phyloP scores from a whole-genome alignment of 805 yeast species.

The Teunomyces lycoperdinae region DNA sequence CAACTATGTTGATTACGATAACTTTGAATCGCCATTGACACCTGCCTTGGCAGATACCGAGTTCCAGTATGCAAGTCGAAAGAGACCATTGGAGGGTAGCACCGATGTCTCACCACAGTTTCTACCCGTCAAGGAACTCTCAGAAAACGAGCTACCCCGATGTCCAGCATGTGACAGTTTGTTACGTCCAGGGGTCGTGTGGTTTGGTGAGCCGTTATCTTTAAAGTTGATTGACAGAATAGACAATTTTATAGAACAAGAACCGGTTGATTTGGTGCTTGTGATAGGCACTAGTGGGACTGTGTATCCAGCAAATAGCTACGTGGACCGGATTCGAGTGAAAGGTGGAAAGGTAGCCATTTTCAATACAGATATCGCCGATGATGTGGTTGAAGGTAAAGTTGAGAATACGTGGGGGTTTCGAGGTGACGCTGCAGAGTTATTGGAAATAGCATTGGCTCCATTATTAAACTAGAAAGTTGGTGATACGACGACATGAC shows the following conservation, averaged over 20 bases:
- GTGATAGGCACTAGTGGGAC: conserved; percentile 85
- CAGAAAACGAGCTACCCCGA: conserved; percentile 56
- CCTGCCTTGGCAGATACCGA: conserved; percentile 46
- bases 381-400: conserved; percentile 38
- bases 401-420: conserved; percentile 62
- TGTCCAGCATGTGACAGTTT: conserved; percentile 74
- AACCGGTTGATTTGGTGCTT: conserved; percentile 64
- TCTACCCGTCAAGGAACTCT: conserved; percentile 47
- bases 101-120: conserved; percentile 40
- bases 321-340: conserved; percentile 69
- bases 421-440: conserved; percentile 73
- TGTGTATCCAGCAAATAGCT: conserved; percentile 92
- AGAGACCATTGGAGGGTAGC: conserved; percentile 10
- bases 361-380: conserved; percentile 68
- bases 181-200: conserved; percentile 85
- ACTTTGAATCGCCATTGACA: conserved; percentile 58
- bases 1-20: conserved; percentile 52
- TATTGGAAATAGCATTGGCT: conserved; percentile 64
- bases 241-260: conserved; percentile 62
- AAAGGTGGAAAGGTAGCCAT: conserved; percentile 83
- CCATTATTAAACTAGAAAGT: conserved; percentile 37
- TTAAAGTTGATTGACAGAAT: conserved; percentile 58
- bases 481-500: background rate
- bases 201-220: conserved; percentile 92
- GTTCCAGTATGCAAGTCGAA: conserved; percentile 24